Evolutionary conservation across 2,329 filamentous ascomycete species (phyloP).

Genomic region (Pseudogymnoascus sp.): DNA sequence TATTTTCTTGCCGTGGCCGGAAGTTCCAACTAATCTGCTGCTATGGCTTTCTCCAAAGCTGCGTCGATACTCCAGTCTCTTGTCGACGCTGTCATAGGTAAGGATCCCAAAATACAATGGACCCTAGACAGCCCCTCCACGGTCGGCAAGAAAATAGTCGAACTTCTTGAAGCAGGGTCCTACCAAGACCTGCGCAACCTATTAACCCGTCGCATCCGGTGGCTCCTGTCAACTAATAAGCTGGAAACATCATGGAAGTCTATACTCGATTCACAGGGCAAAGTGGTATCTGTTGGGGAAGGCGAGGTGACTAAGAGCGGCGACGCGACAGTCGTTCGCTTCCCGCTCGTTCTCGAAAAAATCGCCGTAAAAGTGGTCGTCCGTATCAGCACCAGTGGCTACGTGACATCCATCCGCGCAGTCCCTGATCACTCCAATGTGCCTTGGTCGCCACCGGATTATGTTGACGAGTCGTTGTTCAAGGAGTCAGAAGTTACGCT

Average conservation of each 20-base stretch:
- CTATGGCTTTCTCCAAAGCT: background rate
- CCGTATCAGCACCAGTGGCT: background rate
- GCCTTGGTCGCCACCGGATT: background rate
- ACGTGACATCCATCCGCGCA: background rate
- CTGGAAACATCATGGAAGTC: background rate
- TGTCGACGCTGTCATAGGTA: background rate
- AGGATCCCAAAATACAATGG: background rate
- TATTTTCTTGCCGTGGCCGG: background rate
- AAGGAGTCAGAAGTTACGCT: background rate
- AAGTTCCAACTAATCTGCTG: background rate
- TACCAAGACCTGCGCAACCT: background rate
- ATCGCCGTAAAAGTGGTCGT: background rate
- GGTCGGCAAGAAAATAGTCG: background rate
- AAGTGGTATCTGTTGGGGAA: background rate
- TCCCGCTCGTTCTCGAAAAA: background rate
- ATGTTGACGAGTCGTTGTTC: background rate
- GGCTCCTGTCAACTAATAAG: background rate
- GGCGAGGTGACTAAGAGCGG: background rate
- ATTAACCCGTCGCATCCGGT: background rate
- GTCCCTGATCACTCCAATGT: background rate
- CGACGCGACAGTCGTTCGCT: background rate
- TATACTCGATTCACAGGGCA: background rate
- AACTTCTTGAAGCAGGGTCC: background rate
- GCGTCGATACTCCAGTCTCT: background rate
- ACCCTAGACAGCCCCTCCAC: background rate